Evolutionary conservation across 129 eudicot genomes (phyloP).

Genomic region (Scalesia atractyloides): DNA sequence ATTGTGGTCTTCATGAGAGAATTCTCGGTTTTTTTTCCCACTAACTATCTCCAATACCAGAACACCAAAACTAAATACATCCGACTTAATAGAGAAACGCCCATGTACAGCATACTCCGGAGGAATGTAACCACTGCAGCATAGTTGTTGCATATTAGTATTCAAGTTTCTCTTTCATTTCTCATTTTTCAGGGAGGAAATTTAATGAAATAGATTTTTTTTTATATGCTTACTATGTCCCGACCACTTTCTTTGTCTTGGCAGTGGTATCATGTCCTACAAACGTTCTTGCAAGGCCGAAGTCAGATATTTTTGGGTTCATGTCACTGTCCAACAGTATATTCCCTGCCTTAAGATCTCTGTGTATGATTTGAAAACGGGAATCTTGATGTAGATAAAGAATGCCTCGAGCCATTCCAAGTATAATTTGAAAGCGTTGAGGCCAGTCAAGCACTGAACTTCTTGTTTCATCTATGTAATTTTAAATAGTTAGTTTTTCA

Average conservation of each 20-base stretch:
- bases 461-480: slow-evolving; percentile 22
- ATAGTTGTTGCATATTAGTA: background rate
- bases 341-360: slow-evolving; percentile 33
- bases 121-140: slow-evolving; percentile 42
- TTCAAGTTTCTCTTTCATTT: background rate
- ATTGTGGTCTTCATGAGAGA: slow-evolving; percentile 39
- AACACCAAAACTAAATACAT: slow-evolving; percentile 48
- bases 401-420: slow-evolving; percentile 30
- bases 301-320: slow-evolving; percentile 33
- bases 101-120: slow-evolving; percentile 52
- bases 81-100: slow-evolving; percentile 45
- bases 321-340: slow-evolving; percentile 16
- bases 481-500: background rate
- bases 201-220: background rate
- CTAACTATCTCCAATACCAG: slow-evolving; percentile 45
- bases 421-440: slow-evolving; percentile 16
- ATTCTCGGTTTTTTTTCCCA: slow-evolving; percentile 45
- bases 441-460: slow-evolving; percentile 6
- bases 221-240: slow-evolving; percentile 22
- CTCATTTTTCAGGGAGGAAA: background rate
- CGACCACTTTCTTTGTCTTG: slow-evolving; percentile 32
- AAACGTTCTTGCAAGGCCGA: slow-evolving; percentile 32
- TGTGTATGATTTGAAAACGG: slow-evolving; percentile 25
- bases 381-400: slow-evolving; percentile 35
- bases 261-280: slow-evolving; percentile 15